Evolutionary conservation across 116 monocot genomes (phyloP), one percentile per base, ranked within the genome.

Genomic region (Papilionanthe hybrid): DNA sequence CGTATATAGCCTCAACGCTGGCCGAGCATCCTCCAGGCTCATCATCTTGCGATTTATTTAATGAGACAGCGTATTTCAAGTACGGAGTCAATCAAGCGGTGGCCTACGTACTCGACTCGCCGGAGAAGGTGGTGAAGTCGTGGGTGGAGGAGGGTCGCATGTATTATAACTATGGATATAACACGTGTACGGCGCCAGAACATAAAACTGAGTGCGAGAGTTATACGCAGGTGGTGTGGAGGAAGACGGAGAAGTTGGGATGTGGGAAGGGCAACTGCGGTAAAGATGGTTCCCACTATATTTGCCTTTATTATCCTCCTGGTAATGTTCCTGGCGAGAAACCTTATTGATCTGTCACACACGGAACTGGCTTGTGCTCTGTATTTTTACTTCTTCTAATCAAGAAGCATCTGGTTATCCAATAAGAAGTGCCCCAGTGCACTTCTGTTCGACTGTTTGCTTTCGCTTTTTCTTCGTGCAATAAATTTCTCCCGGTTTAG

Each of bases 191-290:
- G 23, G 77, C 77, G 19, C 37, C 37, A 37, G 86, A 77, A 65
- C 88, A 90, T 79, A 76, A 88, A 67, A 86, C 86, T 84, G 75
- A 90, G 72, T 92, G 91, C 86, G 90, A 86, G 15, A 87, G 86
- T 18, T 94, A 88, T 85, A 91, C 94, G 49, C 94, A 94, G 85
- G 90, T 94, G 68, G 92, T 92, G 81, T 94, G 92, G 92, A 60
- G 79, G 80, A 83, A 72, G 65, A 85, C 86, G 22, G 17, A 5
- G 57, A 78, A 81, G 81, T 29, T 92, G 7, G 94, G 94, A 11
- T 94, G 94, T 84, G 82, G 88, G 1, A 88, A 85, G 84, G 90
- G 79, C 28, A 28, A 42, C 19, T 91, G 94, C 81, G 69, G 29
- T 25, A 42, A 48, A 37, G 85, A 57, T 8, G 72, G 82, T 10